Percentiles rank a stretch among this genome's conserved stretches.
These are phyloP conservation scores for Citrus sp. DNA, from an alignment of 345 rosid genomes.

Conservation along the genomic window DNA sequence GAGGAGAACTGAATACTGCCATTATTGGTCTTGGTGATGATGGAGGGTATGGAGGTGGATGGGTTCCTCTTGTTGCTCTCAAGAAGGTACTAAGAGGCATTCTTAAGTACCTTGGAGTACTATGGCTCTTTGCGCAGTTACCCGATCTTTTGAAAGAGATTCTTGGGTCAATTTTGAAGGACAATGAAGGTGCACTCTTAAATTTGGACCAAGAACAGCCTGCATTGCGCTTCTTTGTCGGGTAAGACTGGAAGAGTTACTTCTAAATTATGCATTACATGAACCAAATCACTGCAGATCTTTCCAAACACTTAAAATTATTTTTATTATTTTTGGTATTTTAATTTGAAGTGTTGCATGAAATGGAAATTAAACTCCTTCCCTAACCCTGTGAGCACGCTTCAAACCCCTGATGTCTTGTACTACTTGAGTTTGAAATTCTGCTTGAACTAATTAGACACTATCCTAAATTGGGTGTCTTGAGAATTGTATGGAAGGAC, in stretches of 20 bases:
- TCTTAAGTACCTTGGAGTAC: constrained; percentile 94
- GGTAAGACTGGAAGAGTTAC: constrained; percentile 52
- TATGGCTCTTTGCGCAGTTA: constrained; percentile 94
- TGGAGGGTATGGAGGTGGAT: constrained; percentile 99
- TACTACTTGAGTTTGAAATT: background rate
- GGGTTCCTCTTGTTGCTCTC: constrained; percentile 99
- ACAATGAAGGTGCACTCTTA: constrained; percentile 88
- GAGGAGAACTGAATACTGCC: constrained; percentile 95
- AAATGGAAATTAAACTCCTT: background rate
- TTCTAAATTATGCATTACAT: background rate
- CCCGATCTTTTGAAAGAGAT: constrained; percentile 93
- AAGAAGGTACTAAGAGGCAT: constrained; percentile 96
- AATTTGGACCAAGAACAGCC: constrained; percentile 99
- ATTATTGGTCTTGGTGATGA: constrained; percentile 98
- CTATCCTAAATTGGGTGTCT: background rate
- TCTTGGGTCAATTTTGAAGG: constrained; percentile 90
- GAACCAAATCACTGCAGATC: background rate
- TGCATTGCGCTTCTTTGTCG: constrained; percentile 95
- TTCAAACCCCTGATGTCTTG: background rate
- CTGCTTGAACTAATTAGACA: background rate
- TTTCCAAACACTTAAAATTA: background rate
- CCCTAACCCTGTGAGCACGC: background rate
- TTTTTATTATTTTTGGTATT: background rate
- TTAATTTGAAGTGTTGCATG: background rate
- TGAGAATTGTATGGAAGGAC: background rate